Evolutionary conservation across 2,329 filamentous ascomycete species (phyloP), one percentile per base, ranked within the genome.

Genomic region (Ambrosiella beaveri): DNA sequence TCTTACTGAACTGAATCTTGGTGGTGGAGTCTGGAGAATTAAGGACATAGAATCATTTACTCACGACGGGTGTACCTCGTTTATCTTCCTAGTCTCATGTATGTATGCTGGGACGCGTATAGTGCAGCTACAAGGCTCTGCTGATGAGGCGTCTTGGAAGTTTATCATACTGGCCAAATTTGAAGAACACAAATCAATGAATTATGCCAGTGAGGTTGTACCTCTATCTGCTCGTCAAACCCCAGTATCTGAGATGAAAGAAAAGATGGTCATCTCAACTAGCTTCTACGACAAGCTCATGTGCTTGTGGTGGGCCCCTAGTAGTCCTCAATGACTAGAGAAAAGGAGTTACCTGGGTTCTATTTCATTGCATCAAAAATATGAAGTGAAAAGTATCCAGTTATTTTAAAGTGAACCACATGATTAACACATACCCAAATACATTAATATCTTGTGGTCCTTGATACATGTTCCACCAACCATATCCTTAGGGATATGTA

Each of bases 141-240:
- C 67, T 1, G 64, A 69, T 1, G 69, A 62, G 61, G 71, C 58
- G n/a, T 62, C 62, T 15, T 88, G 84, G 78, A 66, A 65, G 1
- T 82, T 93, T 59, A 72, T 77, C 49, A 74, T 91, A 1, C 63
- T 90, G 52, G 82, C 78, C 0, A 78, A 76, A 56, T 95, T 95
- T 65, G 85, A 88, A 64, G 86, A 91, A 66, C 89, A 96, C 67
- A 75, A 86, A 70, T 95, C 88, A 68, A 95, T 96, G 88, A 95
- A 95, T 65, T 97, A 97, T 68, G 90, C 85, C 6, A 87, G 85
- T 64, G 89, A 90, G 69, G 78, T 81, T 60, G 75, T 78, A 63
- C 75, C 75, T 1, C 65, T 59, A 11, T 56, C 54, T 37, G 41
- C 37, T 52, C 13, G 39, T n/a, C n/a, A 15, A 35, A 27, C 56